A percentile compares a stretch with the other conserved stretches of the same genome.
These are phyloP conservation scores for Pseudogymnoascus sp. DNA, from an alignment of 2,329 filamentous ascomycete species.

Conservation along the genomic window DNA sequence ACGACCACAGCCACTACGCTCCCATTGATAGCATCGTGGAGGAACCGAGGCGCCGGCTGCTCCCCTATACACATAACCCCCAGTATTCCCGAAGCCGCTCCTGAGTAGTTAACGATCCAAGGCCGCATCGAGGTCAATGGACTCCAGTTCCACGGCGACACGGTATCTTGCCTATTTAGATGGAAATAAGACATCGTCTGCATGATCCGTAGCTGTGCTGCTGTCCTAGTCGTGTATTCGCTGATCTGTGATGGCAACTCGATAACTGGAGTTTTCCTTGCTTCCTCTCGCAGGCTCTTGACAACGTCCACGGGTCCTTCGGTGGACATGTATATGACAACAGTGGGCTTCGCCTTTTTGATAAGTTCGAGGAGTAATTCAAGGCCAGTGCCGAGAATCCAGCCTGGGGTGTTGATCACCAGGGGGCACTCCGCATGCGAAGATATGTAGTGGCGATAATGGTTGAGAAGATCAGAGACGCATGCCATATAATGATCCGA, in stretches of 20 bases:
- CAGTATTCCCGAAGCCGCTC: conserved; percentile 44
- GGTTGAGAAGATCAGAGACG: conserved; percentile 51
- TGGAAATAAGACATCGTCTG: conserved; percentile 79
- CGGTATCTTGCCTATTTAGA: conserved; percentile 22
- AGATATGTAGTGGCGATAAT: conserved; percentile 41
- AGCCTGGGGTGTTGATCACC: conserved; percentile 67
- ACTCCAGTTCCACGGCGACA: conserved; percentile 38
- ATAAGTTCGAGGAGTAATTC: conserved; percentile 55
- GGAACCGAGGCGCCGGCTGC: conserved; percentile 47
- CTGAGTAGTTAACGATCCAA: conserved; percentile 53
- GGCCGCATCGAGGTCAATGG: conserved; percentile 51
- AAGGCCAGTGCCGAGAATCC: conserved; percentile 63
- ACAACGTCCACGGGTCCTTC: conserved; percentile 52
- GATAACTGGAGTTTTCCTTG: conserved; percentile 34
- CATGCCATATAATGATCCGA: conserved; percentile 59
- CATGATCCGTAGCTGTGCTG: conserved; percentile 62
- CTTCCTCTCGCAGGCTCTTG: conserved; percentile 39
- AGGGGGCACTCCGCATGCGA: conserved; percentile 43
- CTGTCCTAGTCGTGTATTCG: conserved; percentile 49
- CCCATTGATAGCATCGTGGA: conserved; percentile 61
- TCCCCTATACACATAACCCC: conserved; percentile 62
- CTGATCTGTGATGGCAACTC: conserved; percentile 51
- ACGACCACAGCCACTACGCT: conserved; percentile 58
- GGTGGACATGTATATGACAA: conserved; percentile 62
- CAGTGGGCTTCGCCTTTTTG: conserved; percentile 43